Evolutionary conservation across 352 stramenopile genomes (phyloP).

Genomic region (Pseudoperonospora humuli): DNA sequence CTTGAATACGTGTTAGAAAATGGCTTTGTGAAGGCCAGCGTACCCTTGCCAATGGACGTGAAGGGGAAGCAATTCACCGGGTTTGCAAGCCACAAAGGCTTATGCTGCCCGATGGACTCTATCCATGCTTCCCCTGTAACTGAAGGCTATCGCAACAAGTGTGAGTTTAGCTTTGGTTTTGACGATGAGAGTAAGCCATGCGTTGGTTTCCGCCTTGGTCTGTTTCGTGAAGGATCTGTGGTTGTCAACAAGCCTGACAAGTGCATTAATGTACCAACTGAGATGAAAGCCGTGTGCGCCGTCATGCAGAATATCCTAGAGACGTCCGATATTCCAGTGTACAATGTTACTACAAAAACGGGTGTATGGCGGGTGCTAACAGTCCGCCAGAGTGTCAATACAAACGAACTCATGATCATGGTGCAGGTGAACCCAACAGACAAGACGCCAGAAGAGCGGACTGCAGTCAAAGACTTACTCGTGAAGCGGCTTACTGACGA

Average conservation of each 20-base stretch:
- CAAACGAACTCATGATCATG: constrained; percentile 70
- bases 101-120: constrained; percentile 82
- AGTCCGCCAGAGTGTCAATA: constrained; percentile 57
- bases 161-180: constrained; percentile 93
- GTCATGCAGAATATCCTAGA: constrained; percentile 59
- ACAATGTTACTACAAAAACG: constrained; percentile 56
- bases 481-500: constrained; percentile 37
- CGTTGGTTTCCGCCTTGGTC: constrained; percentile 81
- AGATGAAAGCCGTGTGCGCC: constrained; percentile 77
- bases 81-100: constrained; percentile 74
- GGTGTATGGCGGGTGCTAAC: constrained; percentile 78
- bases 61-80: constrained; percentile 29
- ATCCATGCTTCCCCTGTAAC: constrained; percentile 79
- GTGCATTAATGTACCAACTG: constrained; percentile 68
- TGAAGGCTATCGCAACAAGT: constrained; percentile 95
- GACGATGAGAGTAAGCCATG: constrained; percentile 66
- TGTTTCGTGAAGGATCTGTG: constrained; percentile 74
- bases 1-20: constrained; percentile 37
- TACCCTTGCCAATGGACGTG: constrained; percentile 19
- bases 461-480: constrained; percentile 35
- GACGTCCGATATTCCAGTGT: constrained; percentile 50
- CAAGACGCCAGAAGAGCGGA: constrained; percentile 27
- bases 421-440: constrained; percentile 58
- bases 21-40: constrained; percentile 27
- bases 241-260: constrained; percentile 56